Evolutionary conservation across 768 basidiomycete genomes (phyloP), one percentile per base, ranked within the genome.

Genomic region (Amylocystis lapponica): DNA sequence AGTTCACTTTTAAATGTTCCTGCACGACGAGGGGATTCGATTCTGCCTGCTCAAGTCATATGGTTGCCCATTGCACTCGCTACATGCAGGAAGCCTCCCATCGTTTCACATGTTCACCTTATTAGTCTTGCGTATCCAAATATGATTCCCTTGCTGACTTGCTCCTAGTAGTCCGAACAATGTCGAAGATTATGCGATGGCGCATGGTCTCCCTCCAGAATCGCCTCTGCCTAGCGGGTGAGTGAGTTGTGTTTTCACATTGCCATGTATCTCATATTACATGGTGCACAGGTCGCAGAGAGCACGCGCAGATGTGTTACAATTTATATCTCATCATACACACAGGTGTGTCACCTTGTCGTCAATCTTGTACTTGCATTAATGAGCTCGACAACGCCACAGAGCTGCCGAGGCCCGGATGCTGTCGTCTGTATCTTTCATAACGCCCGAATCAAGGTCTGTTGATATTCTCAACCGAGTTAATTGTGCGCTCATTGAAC

Each of bases 401-500:
- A n/a, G n/a, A n/a, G n/a, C n/a, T n/a, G n/a, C n/a, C n/a, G n/a
- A n/a, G n/a, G n/a, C n/a, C n/a, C n/a, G n/a, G n/a, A n/a, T n/a
- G n/a, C n/a, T n/a, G n/a, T n/a, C n/a, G n/a, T n/a, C n/a, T n/a
- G n/a, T n/a, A n/a, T 46, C 53, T 2, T 54, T 61, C 44, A 57
- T 61, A 38, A 61, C 59, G 4, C 59, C 59, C 4, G 59, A 61
- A 43, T 61, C 59, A 27, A 61, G 59, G 57, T 58, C 5, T 23
- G 51, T 23, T 19, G 22, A 14, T 20, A 14, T 26, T 7, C 26
- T 12, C 27, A 32, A n/a, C n/a, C n/a, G n/a, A n/a, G n/a, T n/a
- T n/a, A n/a, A n/a, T n/a, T n/a, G n/a, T n/a, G n/a, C n/a, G n/a
- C n/a, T n/a, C n/a, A n/a, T n/a, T n/a, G n/a, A n/a, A n/a, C n/a